Base-by-base conservation (phyloP, 257 asterid genomes). In the Avicennia marina region DNA sequence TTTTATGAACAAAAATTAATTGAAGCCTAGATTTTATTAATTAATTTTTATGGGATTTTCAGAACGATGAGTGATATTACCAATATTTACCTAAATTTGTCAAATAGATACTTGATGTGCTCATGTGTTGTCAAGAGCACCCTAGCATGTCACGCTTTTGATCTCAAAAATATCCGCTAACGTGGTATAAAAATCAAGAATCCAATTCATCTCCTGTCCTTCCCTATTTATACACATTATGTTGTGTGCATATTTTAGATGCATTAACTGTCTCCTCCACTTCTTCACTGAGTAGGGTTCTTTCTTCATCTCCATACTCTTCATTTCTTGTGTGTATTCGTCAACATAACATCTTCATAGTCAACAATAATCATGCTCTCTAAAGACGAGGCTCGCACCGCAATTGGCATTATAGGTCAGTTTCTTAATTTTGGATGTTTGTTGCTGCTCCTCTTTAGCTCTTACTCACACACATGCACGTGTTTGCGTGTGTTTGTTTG, bases 381-480 rank as follows among this genome's bases (percentile, higher is more conserved):
- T 24, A 60, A 36, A 31, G 78, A 78, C 0, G 54, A 39, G 27
- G 65, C 66, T 32, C 73, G 85, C 2, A 75, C 76, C 2, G 58
- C 48, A 7, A 84, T 81, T 62, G 89, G 89, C 9, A 57, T 81
- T 41, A 62, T 78, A 36, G 89, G 89, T 78, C 25, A 52, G 78
- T 43, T 32, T 11, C 22, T 48, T 11, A 2, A 21, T 3, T 13
- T 26, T 34, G 6, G 5, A 13, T 12, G 22, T 5, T 13, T 12
- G n/a, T n/a, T n/a, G n/a, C n/a, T n/a, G n/a, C n/a, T n/a, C n/a
- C n/a, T n/a, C n/a, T n/a, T n/a, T n/a, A n/a, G n/a, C n/a, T n/a
- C n/a, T n/a, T n/a, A n/a, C n/a, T n/a, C n/a, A n/a, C n/a, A n/a
- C n/a, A n/a, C n/a, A n/a, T n/a, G n/a, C n/a, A n/a, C n/a, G n/a